These are phyloP conservation scores for Cinchona pubescens DNA, from an alignment of 257 asterid genomes.

Conservation along the genomic window DNA sequence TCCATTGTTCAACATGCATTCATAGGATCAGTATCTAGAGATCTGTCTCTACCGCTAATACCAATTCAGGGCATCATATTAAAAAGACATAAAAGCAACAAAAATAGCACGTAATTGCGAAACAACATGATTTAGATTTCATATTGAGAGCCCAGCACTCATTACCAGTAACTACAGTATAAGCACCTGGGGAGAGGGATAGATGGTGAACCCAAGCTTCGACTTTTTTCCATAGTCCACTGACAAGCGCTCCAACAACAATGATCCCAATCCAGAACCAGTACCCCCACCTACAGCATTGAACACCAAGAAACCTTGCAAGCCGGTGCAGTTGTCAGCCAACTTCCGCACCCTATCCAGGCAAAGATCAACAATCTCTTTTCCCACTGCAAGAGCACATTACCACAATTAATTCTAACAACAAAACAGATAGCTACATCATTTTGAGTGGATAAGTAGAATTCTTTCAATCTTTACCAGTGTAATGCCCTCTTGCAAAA, in stretches of 20 bases:
- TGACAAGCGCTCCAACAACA: slow-evolving; percentile 77
- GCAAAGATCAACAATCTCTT: slow-evolving; percentile 84
- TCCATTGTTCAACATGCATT: background rate
- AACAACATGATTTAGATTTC: background rate
- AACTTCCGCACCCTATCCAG: slow-evolving; percentile 81
- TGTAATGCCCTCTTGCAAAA: slow-evolving; percentile 86
- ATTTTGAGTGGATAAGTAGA: no score
- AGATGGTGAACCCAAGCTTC: slow-evolving; percentile 87
- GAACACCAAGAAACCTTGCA: slow-evolving; percentile 88
- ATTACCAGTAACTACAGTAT: slow-evolving; percentile 1
- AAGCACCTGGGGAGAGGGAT: slow-evolving; percentile 85
- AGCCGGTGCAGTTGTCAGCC: slow-evolving; percentile 91
- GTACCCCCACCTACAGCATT: slow-evolving; percentile 94
- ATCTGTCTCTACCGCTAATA: background rate
- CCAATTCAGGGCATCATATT: background rate
- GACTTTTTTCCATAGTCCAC: slow-evolving; percentile 89
- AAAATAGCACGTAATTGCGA: background rate
- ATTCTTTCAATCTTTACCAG: slow-evolving; percentile 63
- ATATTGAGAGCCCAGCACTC: background rate
- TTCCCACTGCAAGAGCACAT: slow-evolving; percentile 55
- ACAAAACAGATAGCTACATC: background rate
- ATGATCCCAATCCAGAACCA: slow-evolving; percentile 89
- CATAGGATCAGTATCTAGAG: background rate
- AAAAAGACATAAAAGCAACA: background rate
- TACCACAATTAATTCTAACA: slow-evolving; percentile 9